These are phyloP conservation scores for Parafenestella ontariensis DNA, from an alignment of 2,329 filamentous ascomycete genomes.

Conservation along the genomic window DNA sequence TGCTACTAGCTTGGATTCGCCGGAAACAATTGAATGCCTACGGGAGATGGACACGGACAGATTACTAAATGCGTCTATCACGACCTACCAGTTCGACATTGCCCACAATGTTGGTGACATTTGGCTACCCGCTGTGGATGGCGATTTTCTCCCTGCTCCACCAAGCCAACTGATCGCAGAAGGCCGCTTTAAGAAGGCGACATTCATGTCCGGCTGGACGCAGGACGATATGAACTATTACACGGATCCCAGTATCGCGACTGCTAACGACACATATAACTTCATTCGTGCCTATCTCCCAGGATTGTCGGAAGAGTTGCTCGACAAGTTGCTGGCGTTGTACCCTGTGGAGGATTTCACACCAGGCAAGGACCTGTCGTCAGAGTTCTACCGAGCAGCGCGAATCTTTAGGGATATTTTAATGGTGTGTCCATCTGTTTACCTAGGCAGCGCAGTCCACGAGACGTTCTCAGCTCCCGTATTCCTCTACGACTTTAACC, in stretches of 20 bases:
- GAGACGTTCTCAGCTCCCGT: slow-evolving; percentile 48
- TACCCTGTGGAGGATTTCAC: slow-evolving; percentile 54
- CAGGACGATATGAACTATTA: slow-evolving; percentile 56
- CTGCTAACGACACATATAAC: slow-evolving; percentile 47
- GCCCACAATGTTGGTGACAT: slow-evolving; percentile 55
- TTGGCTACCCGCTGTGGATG: slow-evolving; percentile 60
- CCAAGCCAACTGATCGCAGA: slow-evolving; percentile 52
- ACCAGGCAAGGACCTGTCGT: slow-evolving; percentile 49
- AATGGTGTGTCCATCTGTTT: slow-evolving; percentile 58
- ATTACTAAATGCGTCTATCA: slow-evolving; percentile 55
- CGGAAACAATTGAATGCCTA: slow-evolving; percentile 57
- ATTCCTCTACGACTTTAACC: slow-evolving; percentile 62
- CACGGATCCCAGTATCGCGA: slow-evolving; percentile 51
- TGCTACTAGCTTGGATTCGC: slow-evolving; percentile 47
- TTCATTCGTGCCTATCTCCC: slow-evolving; percentile 54
- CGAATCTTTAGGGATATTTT: slow-evolving; percentile 61
- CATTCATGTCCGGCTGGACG: slow-evolving; percentile 55
- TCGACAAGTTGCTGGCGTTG: slow-evolving; percentile 37
- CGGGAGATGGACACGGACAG: slow-evolving; percentile 52
- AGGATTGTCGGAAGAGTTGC: slow-evolving; percentile 34
- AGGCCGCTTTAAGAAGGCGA: slow-evolving; percentile 53
- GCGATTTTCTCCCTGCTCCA: slow-evolving; percentile 57
- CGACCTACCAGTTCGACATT: slow-evolving; percentile 51
- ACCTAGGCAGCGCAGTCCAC: slow-evolving; percentile 52
- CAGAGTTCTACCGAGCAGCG: slow-evolving; percentile 59